phyloP scores from a whole-genome alignment of 179 eudicot species.

The Silene vulgaris region DNA sequence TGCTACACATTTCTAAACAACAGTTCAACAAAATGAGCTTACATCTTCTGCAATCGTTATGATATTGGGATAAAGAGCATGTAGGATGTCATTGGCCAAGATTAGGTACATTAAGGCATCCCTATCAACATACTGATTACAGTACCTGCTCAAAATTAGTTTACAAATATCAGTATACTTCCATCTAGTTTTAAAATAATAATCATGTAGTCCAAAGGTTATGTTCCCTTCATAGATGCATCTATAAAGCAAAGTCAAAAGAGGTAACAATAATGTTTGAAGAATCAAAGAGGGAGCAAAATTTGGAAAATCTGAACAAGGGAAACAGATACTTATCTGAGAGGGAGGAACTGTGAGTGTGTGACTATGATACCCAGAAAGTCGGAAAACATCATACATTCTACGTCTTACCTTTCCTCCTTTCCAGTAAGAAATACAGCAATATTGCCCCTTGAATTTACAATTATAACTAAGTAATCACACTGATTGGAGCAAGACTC shows the following conservation, averaged over 20 bases:
- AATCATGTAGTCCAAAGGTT: neutral
- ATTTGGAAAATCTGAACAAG: neutral
- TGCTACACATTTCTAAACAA: neutral
- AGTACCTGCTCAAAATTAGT: conserved; percentile 48
- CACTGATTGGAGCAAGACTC: neutral
- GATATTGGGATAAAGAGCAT: conserved; percentile 77
- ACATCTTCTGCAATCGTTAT: conserved; percentile 97
- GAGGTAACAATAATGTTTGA: conserved; percentile 4
- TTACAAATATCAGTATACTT: conserved; percentile 9
- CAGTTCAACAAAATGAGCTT: conserved; percentile 32
- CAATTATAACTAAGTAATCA: neutral
- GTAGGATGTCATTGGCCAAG: conserved; percentile 86
- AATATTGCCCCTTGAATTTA: neutral
- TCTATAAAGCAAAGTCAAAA: neutral
- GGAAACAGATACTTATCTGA: neutral
- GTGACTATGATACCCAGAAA: neutral
- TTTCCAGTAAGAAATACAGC: neutral
- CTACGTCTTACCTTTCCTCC: neutral
- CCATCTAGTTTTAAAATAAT: neutral
- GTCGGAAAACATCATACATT: conserved; percentile 1
- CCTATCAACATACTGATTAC: conserved; percentile 93
- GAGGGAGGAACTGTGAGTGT: neutral
- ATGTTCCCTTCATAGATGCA: neutral
- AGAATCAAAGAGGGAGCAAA: neutral
- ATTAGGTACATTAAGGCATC: conserved; percentile 80